Percentiles rank a stretch among this genome's conserved stretches.
These are phyloP conservation scores for Ceratobasidium sp. DNA, from an alignment of 1,284 basidiomycete species.

Conservation along the genomic window DNA sequence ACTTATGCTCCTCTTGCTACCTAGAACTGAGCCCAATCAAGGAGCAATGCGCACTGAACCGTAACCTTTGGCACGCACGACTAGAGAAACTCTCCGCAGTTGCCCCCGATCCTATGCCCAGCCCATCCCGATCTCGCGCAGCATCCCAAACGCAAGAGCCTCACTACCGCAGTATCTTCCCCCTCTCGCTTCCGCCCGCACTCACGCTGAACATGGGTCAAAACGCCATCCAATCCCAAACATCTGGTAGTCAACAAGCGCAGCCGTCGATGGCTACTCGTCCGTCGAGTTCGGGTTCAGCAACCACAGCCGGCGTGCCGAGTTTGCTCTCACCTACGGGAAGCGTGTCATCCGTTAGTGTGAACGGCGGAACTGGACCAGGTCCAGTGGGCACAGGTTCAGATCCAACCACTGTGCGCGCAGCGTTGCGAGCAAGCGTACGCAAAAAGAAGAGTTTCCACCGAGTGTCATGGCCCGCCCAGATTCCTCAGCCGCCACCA, in stretches of 20 bases:
- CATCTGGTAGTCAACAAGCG: neutral
- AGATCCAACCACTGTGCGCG: slow-evolving; percentile 33
- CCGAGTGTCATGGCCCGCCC: slow-evolving; percentile 37
- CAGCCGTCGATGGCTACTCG: slow-evolving; percentile 7
- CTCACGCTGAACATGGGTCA: slow-evolving; percentile 39
- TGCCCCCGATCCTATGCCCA: slow-evolving; percentile 30
- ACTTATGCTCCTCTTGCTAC: slow-evolving; percentile 13
- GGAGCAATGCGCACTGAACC: slow-evolving; percentile 71
- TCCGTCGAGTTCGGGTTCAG: slow-evolving; percentile 19
- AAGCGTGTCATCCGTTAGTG: slow-evolving; percentile 26
- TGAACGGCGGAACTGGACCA: neutral
- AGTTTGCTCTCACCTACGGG: slow-evolving; percentile 35
- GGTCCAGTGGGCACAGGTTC: neutral
- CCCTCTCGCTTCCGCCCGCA: slow-evolving; percentile 54
- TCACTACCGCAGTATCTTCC: slow-evolving; percentile 56
- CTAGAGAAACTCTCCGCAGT: slow-evolving; percentile 56
- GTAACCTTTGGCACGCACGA: slow-evolving; percentile 70
- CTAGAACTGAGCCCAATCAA: slow-evolving; percentile 72
- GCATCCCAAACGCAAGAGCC: slow-evolving; percentile 49
- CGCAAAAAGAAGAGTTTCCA: slow-evolving; percentile 45
- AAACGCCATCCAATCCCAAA: slow-evolving; percentile 36
- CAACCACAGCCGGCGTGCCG: slow-evolving; percentile 5
- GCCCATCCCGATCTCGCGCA: slow-evolving; percentile 48
- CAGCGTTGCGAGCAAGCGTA: slow-evolving; percentile 41
- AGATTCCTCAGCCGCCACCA: neutral